These are phyloP conservation scores for Corylus americana DNA, from an alignment of 306 rosid genomes.

Conservation along the genomic window DNA sequence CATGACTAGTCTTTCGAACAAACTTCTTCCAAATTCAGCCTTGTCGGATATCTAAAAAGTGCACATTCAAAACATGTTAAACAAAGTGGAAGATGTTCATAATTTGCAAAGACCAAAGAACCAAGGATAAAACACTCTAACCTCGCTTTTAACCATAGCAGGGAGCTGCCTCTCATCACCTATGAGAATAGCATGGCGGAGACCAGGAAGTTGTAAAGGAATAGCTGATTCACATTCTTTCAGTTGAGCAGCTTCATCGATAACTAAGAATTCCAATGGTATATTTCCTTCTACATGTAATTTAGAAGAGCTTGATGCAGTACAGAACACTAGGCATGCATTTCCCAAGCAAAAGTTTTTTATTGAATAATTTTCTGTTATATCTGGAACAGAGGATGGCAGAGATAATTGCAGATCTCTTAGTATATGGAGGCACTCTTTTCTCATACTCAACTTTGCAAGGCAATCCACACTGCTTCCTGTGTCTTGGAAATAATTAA, in stretches of 20 bases:
- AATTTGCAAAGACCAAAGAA: background rate
- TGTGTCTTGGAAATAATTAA: background rate
- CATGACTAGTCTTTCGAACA: slow-evolving; percentile 43
- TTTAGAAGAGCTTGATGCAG: slow-evolving; percentile 48
- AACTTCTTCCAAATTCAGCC: slow-evolving; percentile 51
- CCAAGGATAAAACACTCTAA: slow-evolving; percentile 6
- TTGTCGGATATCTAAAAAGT: slow-evolving; percentile 27
- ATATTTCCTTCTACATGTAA: slow-evolving; percentile 17
- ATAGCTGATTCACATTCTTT: slow-evolving; percentile 61
- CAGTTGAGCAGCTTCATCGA: slow-evolving; percentile 65
- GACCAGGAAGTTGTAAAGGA: slow-evolving; percentile 52
- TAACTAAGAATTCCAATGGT: slow-evolving; percentile 32
- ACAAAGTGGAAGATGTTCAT: background rate
- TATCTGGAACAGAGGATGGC: slow-evolving; percentile 13
- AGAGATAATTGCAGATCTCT: background rate
- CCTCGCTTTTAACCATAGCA: slow-evolving; percentile 66
- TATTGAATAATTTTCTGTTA: background rate
- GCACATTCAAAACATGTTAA: background rate
- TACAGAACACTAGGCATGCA: slow-evolving; percentile 41
- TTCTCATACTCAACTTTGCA: slow-evolving; percentile 4
- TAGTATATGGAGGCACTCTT: slow-evolving; percentile 10
- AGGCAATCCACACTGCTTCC: background rate
- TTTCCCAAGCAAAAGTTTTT: slow-evolving; percentile 28
- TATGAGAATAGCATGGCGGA: slow-evolving; percentile 38
- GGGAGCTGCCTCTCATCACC: slow-evolving; percentile 68